Evolutionary conservation across 2,329 filamentous ascomycete genomes (phyloP).

Genomic region (Scedosporium aurantiacum): DNA sequence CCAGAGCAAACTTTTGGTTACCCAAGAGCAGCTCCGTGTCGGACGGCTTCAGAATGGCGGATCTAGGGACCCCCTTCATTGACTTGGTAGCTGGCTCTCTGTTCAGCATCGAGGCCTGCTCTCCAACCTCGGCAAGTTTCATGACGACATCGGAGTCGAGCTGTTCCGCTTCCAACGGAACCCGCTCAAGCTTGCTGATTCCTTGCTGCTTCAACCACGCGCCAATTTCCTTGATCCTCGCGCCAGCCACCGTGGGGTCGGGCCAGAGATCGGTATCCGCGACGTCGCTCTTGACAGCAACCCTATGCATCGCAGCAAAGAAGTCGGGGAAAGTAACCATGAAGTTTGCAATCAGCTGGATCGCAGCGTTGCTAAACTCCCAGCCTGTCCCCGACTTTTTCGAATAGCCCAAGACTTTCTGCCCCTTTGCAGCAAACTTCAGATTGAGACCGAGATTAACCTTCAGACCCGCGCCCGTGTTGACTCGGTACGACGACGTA

Average conservation of each 20-base stretch:
- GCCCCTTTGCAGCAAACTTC: conserved; percentile 91
- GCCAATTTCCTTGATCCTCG: conserved; percentile 85
- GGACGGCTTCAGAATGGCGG: conserved; percentile 79
- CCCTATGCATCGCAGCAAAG: conserved; percentile 75
- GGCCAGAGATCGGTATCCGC: conserved; percentile 80
- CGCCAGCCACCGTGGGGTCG: conserved; percentile 55
- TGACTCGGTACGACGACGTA: conserved; percentile 84
- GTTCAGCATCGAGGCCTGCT: not conserved
- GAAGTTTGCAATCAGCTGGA: conserved; percentile 72
- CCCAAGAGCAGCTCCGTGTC: conserved; percentile 91
- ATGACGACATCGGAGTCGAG: conserved; percentile 84
- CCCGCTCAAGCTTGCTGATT: conserved; percentile 83
- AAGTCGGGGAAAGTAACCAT: conserved; percentile 95
- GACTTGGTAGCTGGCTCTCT: conserved; percentile 51
- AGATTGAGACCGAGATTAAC: conserved; percentile 90
- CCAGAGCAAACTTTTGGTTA: conserved; percentile 71
- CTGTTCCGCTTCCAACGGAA: conserved; percentile 94
- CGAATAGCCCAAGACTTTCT: conserved; percentile 93
- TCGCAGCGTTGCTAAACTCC: conserved; percentile 85
- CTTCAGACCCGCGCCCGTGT: conserved; percentile 63
- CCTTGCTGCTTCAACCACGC: conserved; percentile 88
- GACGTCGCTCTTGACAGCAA: conserved; percentile 77
- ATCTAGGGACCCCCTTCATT: conserved; percentile 71
- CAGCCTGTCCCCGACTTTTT: conserved; percentile 77
- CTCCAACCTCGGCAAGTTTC: conserved; percentile 62